These are phyloP conservation scores for Planoprotostelium fungivorum DNA, from an alignment of 78 protist species.

Conservation along the genomic window DNA sequence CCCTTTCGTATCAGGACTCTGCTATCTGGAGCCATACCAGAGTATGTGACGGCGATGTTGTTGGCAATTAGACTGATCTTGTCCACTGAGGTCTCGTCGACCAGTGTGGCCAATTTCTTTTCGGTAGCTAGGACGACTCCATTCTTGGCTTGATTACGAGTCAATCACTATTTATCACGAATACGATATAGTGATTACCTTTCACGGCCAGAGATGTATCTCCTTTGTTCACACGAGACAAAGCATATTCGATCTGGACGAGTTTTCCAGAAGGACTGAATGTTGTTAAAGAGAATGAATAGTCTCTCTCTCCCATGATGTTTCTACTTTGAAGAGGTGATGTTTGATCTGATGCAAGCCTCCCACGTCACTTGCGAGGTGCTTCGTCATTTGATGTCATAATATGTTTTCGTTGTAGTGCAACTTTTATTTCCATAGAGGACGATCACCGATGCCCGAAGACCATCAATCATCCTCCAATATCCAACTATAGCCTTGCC, in stretches of 20 bases:
- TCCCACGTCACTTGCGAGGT: not conserved
- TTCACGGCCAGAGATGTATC: slow-evolving; percentile 95
- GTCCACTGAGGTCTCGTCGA: slow-evolving; percentile 81
- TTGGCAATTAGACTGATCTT: slow-evolving; percentile 76
- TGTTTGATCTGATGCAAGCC: not conserved
- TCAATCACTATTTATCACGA: not conserved
- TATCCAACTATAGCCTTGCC: too few relatives aligned
- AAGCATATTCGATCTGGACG: slow-evolving; percentile 99
- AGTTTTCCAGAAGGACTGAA: slow-evolving; percentile 99
- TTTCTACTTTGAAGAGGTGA: not conserved
- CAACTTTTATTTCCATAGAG: too few relatives aligned
- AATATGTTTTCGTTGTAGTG: too few relatives aligned
- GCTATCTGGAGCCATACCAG: slow-evolving; percentile 97
- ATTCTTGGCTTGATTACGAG: slow-evolving; percentile 77
- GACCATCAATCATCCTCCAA: too few relatives aligned
- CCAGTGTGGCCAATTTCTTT: slow-evolving; percentile 89
- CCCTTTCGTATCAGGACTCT: slow-evolving; percentile 85
- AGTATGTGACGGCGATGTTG: slow-evolving; percentile 86
- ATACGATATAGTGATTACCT: slow-evolving; percentile 45
- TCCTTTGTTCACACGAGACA: slow-evolving; percentile 90
- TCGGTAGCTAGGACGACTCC: slow-evolving; percentile 99
- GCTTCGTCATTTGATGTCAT: not conserved
- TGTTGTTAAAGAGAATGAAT: slow-evolving; percentile 96
- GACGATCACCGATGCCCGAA: too few relatives aligned
- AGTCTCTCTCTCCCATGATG: slow-evolving; percentile 31